Evolutionary conservation across 768 basidiomycete species (phyloP).

Genomic region (Cystobasidium ongulense): DNA sequence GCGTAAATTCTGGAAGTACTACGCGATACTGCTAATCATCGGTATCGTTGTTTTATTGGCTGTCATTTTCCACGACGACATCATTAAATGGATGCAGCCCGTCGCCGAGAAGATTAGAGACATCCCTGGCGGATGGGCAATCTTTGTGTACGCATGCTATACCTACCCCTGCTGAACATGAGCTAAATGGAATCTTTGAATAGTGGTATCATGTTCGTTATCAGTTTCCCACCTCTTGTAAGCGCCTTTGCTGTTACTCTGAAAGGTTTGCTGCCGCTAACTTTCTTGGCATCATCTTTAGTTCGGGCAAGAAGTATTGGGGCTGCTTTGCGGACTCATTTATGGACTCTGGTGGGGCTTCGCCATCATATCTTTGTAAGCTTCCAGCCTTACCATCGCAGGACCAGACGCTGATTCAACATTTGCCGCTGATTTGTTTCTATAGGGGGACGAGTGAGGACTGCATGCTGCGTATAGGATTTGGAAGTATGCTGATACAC

Average conservation of each 20-base stretch:
- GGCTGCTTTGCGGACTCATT: conserved; percentile 76
- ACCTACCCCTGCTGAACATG: conserved; percentile 44
- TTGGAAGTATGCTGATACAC: neutral
- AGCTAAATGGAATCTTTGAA: conserved; percentile 48
- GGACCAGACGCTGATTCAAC: neutral
- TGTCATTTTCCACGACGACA: conserved; percentile 60
- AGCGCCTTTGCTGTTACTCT: neutral
- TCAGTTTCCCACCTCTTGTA: conserved; percentile 71
- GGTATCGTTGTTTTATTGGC: conserved; percentile 53
- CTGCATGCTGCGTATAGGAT: conserved; percentile 60
- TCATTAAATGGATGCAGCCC: conserved; percentile 62
- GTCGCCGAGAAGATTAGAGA: conserved; percentile 58
- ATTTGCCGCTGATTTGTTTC: conserved; percentile 58
- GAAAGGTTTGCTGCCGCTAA: neutral
- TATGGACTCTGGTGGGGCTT: conserved; percentile 86
- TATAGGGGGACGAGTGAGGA: conserved; percentile 77
- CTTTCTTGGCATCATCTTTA: conserved; percentile 50
- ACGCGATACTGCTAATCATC: conserved; percentile 50
- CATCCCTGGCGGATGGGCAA: conserved; percentile 13
- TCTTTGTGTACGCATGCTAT: neutral
- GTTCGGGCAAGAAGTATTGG: conserved; percentile 76
- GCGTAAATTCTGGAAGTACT: conserved; percentile 32
- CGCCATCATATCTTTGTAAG: conserved; percentile 58
- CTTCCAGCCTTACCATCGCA: neutral
- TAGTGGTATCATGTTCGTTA: conserved; percentile 68